These are phyloP conservation scores for Aspergillus fumigatiaffinis DNA, from an alignment of 2,329 filamentous ascomycete genomes.

Conservation along the genomic window DNA sequence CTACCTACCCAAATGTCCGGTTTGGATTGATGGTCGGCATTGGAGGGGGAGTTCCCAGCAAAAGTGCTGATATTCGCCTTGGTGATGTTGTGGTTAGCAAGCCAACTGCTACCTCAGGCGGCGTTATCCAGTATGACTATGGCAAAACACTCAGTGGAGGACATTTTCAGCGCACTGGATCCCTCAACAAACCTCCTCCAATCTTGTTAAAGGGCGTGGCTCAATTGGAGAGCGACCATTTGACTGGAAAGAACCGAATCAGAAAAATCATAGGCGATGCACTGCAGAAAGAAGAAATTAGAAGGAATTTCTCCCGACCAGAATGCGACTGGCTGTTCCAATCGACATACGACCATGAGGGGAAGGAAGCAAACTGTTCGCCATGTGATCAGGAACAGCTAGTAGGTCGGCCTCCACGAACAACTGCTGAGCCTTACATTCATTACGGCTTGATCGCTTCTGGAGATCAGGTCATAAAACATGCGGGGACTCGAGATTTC, in stretches of 20 bases:
- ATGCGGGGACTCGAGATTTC: not conserved
- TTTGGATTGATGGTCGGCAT: constrained; percentile 12
- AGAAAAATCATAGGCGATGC: not conserved
- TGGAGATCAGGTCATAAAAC: constrained; percentile 14
- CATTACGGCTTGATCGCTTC: constrained; percentile 19
- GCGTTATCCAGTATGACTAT: constrained; percentile 21
- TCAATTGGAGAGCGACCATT: constrained; percentile 5
- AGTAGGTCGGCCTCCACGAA: not conserved
- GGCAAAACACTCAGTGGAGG: constrained; percentile 11
- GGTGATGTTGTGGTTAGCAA: constrained; percentile 14
- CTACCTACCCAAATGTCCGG: not conserved
- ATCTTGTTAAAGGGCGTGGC: constrained; percentile 10
- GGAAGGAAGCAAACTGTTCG: not conserved
- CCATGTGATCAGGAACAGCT: not conserved
- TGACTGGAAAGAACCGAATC: too few relatives aligned
- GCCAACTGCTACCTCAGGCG: constrained; percentile 4
- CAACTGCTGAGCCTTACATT: not conserved
- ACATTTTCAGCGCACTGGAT: constrained; percentile 10
- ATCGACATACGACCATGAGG: not conserved
- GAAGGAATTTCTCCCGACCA: too few relatives aligned
- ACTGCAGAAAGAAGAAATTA: not conserved
- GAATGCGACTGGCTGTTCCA: not conserved
- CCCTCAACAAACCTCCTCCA: constrained; percentile 11
- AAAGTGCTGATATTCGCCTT: constrained; percentile 7
- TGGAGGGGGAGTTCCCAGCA: constrained; percentile 10